phyloP scores from a whole-genome alignment of 805 yeast species.

The Spencermartinsiella europaea region DNA sequence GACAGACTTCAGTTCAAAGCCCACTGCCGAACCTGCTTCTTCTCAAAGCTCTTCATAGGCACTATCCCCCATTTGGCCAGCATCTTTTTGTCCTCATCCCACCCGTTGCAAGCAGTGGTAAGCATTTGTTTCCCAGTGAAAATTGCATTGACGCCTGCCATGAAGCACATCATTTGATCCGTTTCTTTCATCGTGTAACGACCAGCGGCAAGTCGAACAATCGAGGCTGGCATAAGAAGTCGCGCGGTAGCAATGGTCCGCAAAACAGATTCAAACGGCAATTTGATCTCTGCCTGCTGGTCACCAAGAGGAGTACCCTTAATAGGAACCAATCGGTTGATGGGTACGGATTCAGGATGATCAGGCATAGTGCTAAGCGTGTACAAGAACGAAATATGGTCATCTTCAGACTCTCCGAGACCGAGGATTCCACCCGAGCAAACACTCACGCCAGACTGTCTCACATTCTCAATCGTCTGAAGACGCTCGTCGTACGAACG shows the following conservation, averaged over 20 bases:
- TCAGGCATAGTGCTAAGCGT: slow-evolving; percentile 61
- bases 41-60: slow-evolving; percentile 23
- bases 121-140: slow-evolving; percentile 79
- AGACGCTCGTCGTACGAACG: slow-evolving; percentile 69
- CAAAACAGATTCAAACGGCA: slow-evolving; percentile 57
- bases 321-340: slow-evolving; percentile 71
- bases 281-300: slow-evolving; percentile 32
- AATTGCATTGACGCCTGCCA: slow-evolving; percentile 75
- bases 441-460: slow-evolving; percentile 56
- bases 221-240: slow-evolving; percentile 64
- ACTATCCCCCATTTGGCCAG: slow-evolving; percentile 58
- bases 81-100: slow-evolving; percentile 76
- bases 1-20: too few species aligned
- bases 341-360: slow-evolving; percentile 84
- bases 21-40: not conserved
- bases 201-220: slow-evolving; percentile 75
- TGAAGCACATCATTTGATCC: slow-evolving; percentile 69
- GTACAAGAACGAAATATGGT: slow-evolving; percentile 61
- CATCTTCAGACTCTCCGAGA: slow-evolving; percentile 67
- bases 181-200: slow-evolving; percentile 74
- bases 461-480: slow-evolving; percentile 59
- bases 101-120: slow-evolving; percentile 76
- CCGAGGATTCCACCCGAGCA: slow-evolving; percentile 82
- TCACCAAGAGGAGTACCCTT: slow-evolving; percentile 72
- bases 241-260: slow-evolving; percentile 75